Conservation (phyloP, 2,329 filamentous ascomycete genomes). For the Pestalotiopsis sp. region DNA sequence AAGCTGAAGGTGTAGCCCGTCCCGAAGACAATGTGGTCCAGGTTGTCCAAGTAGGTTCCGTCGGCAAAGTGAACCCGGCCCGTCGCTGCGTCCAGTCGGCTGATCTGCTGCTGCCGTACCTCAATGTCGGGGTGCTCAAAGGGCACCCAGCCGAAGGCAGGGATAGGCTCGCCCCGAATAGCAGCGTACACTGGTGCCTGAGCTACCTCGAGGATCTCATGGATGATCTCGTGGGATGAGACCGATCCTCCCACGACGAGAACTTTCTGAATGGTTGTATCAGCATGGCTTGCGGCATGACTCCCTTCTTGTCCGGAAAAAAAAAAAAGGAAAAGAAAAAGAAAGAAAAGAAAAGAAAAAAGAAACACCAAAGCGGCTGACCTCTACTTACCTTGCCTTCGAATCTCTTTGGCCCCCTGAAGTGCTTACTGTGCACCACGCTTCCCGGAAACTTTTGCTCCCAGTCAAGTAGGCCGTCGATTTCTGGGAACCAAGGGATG, state of each 20-base stretch:
- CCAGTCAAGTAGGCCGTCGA: slow-evolving; percentile 59
- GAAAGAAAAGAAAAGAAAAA: background rate
- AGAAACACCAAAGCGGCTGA: too few relatives aligned
- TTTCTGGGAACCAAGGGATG: slow-evolving; percentile 60
- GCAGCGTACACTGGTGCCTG: slow-evolving; percentile 51
- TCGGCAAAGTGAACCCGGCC: slow-evolving; percentile 53
- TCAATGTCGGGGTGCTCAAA: slow-evolving; percentile 55
- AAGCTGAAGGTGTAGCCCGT: slow-evolving; percentile 62
- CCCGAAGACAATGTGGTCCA: slow-evolving; percentile 61
- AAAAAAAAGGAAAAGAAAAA: background rate
- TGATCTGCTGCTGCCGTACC: slow-evolving; percentile 46
- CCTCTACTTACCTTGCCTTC: slow-evolving; percentile 30
- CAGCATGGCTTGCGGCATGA: background rate
- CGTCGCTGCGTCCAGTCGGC: slow-evolving; percentile 33
- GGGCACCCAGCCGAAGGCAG: slow-evolving; percentile 56
- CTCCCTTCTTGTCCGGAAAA: too few relatives aligned
- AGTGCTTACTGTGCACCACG: slow-evolving; percentile 71
- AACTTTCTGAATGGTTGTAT: slow-evolving; percentile 40
- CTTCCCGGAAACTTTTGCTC: slow-evolving; percentile 49
- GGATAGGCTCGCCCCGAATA: slow-evolving; percentile 44
- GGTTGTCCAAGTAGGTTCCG: slow-evolving; percentile 45
- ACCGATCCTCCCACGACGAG: slow-evolving; percentile 60
- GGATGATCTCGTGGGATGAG: slow-evolving; percentile 58
- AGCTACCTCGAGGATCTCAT: slow-evolving; percentile 49
- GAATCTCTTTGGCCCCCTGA: slow-evolving; percentile 44